A percentile compares a stretch with the other conserved stretches of the same genome.
Evolutionary conservation across 2,329 filamentous ascomycete species (phyloP).

Genomic region (Colletotrichum simmondsii): DNA sequence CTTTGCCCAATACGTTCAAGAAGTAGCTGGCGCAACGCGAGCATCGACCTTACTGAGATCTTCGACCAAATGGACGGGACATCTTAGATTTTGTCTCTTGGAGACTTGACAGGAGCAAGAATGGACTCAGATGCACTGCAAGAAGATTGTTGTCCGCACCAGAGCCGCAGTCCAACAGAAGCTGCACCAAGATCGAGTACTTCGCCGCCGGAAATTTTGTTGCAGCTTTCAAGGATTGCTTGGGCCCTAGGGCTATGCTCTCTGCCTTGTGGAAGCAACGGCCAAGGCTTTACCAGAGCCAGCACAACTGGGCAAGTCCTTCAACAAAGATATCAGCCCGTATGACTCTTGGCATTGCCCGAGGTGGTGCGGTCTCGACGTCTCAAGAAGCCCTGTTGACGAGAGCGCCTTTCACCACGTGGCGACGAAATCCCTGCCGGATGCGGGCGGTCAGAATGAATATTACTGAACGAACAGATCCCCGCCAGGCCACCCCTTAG

Average conservation of each 20-base stretch:
- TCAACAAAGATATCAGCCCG: not conserved
- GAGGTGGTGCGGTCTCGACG: not conserved
- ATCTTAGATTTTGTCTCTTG: not conserved
- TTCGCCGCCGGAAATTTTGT: not conserved
- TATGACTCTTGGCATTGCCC: not conserved
- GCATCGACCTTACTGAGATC: conserved; percentile 6
- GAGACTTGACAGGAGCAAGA: conserved; percentile 2
- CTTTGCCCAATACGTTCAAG: not conserved
- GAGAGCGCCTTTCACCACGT: not conserved
- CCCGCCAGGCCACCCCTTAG: not conserved
- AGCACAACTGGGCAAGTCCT: not conserved
- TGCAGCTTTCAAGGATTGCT: conserved; percentile 14
- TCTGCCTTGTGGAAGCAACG: not conserved
- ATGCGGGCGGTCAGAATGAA: conserved; percentile 3
- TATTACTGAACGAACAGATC: not conserved
- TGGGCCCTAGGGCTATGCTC: conserved; percentile 8
- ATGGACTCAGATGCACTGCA: not conserved
- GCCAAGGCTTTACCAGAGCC: not conserved
- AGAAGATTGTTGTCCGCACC: not conserved
- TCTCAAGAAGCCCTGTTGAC: not conserved
- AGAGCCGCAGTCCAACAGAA: conserved; percentile 21
- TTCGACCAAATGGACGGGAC: not conserved
- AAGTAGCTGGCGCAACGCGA: not conserved
- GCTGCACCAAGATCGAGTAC: not conserved
- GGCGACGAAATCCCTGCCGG: not conserved